These are phyloP conservation scores for Penicillium sp. DNA, from an alignment of 2,329 filamentous ascomycete genomes.

Conservation along the genomic window DNA sequence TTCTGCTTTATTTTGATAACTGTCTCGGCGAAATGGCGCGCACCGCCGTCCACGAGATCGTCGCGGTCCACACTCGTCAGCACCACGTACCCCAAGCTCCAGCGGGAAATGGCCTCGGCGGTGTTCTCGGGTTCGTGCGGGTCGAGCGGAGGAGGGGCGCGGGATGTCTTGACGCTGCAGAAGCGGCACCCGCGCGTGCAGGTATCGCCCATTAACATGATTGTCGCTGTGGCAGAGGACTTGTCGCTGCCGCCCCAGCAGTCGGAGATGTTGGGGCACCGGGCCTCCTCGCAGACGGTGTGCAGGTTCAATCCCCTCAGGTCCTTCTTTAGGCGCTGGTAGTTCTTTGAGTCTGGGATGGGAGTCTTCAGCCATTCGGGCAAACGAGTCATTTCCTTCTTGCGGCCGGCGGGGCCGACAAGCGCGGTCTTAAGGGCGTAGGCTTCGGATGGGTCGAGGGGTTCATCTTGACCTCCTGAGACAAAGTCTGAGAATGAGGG, in stretches of 20 bases:
- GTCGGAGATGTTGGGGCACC: constrained; percentile 95
- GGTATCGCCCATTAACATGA: constrained; percentile 99
- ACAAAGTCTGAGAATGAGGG: constrained; percentile 65
- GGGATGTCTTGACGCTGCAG: constrained; percentile 91
- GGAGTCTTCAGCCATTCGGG: constrained; percentile 96
- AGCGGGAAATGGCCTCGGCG: constrained; percentile 84
- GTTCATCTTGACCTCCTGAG: constrained; percentile 41
- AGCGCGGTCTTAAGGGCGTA: constrained; percentile 61
- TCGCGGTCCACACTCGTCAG: constrained; percentile 92
- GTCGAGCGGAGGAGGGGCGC: constrained; percentile 74
- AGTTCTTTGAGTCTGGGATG: constrained; percentile 81
- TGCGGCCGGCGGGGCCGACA: constrained; percentile 59
- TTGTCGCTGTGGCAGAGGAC: constrained; percentile 88
- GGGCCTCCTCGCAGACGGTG: constrained; percentile 96
- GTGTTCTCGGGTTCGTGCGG: constrained; percentile 96
- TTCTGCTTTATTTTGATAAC: constrained; percentile 90
- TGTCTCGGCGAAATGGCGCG: constrained; percentile 86
- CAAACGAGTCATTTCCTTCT: constrained; percentile 68
- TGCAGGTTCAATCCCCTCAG: constrained; percentile 84
- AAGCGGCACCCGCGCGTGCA: constrained; percentile 96
- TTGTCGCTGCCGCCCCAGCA: constrained; percentile 95
- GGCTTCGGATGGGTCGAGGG: constrained; percentile 49
- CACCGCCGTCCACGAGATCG: constrained; percentile 84
- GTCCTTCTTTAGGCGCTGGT: constrained; percentile 92
- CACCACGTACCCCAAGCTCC: constrained; percentile 95